phyloP scores from a whole-genome alignment of 2,329 filamentous ascomycete genomes.

The Trichoderma sp. region DNA sequence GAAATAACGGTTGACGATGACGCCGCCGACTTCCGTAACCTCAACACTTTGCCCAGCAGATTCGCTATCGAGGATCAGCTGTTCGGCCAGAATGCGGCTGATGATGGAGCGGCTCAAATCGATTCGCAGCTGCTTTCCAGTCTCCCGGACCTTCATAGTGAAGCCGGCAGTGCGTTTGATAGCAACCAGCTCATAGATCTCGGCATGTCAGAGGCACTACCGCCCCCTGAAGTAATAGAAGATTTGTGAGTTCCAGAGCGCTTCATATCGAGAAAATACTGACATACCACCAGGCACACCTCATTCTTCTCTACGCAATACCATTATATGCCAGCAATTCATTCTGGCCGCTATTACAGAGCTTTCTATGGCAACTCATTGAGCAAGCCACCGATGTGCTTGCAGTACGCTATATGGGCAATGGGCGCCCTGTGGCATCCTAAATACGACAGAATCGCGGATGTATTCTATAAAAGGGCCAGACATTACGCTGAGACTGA shows the following conservation, averaged over 20 bases:
- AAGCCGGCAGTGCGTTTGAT: slow-evolving; percentile 26
- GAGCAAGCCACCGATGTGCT: slow-evolving; percentile 76
- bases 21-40: slow-evolving; percentile 5
- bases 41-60: slow-evolving; percentile 4
- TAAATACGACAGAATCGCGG: slow-evolving; percentile 71
- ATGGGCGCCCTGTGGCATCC: slow-evolving; percentile 70
- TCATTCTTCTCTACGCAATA: slow-evolving; percentile 78
- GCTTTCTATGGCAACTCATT: slow-evolving; percentile 72
- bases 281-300: slow-evolving; percentile 55
- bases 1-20: not conserved
- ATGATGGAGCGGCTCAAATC: not conserved
- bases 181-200: slow-evolving; percentile 65
- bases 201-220: slow-evolving; percentile 79
- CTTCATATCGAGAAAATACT: not conserved
- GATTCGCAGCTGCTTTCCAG: slow-evolving; percentile 29
- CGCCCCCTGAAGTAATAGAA: slow-evolving; percentile 76
- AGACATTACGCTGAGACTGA: slow-evolving; percentile 82
- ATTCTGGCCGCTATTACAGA: slow-evolving; percentile 73
- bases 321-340: slow-evolving; percentile 73
- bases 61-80: slow-evolving; percentile 24
- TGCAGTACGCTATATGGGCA: slow-evolving; percentile 87
- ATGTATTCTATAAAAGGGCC: slow-evolving; percentile 78
- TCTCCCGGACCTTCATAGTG: slow-evolving; percentile 26
- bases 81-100: slow-evolving; percentile 26
- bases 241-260: slow-evolving; percentile 64